Evolutionary conservation across 176 grass and related monocot species (phyloP), one percentile per base, ranked within the genome.

Genomic region (Bolboschoenus planiculmis): DNA sequence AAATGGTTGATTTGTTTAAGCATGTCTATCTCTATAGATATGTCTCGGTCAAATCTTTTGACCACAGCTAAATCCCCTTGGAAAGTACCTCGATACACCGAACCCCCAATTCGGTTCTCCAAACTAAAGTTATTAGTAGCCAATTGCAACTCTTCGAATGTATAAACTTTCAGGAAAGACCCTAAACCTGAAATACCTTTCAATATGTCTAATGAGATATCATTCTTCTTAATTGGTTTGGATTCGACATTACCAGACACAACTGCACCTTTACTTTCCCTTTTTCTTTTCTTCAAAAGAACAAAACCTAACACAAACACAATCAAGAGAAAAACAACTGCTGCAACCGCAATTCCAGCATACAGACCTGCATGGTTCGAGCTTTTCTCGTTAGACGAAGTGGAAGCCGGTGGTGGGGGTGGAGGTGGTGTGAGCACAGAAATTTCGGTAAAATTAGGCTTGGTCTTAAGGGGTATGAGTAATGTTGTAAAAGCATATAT

Each of bases 1-100:
- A 90, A 85, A 84, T 97, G 94, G 80, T 89, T 91, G 66, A 94
- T 81, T 79, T 83, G 81, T 39, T 89, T 87, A 78, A 87, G 85
- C 43, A 93, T 80, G 47, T 78, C 83, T 15, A 97, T 63, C 84
- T 91, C 89, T 26, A 16, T 16, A 14, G 79, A 79, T 37, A 92
- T 81, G 39, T 97, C 83, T 10, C 83, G 27, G 55, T 87, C 86
- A 1, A 90, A 63, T 46, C 80, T 60, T 74, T 90, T 84, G 1
- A 94, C 88, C 7, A 90, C 88, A 9, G 90, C 79, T 0, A 74
- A 20, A 18, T 84, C 85, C 18, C 86, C 89, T 55, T 85, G 46
- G 84, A 94, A 89, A 23, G 48, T 35, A 4, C 88, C 91, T 3
- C 79, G 84, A 79, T 94, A 97, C 10, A 92, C 89, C 7, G 84